Evolutionary conservation across 2,329 filamentous ascomycete species (phyloP), one percentile per base, ranked within the genome.

Genomic region (Pseudogymnoascus sp.): DNA sequence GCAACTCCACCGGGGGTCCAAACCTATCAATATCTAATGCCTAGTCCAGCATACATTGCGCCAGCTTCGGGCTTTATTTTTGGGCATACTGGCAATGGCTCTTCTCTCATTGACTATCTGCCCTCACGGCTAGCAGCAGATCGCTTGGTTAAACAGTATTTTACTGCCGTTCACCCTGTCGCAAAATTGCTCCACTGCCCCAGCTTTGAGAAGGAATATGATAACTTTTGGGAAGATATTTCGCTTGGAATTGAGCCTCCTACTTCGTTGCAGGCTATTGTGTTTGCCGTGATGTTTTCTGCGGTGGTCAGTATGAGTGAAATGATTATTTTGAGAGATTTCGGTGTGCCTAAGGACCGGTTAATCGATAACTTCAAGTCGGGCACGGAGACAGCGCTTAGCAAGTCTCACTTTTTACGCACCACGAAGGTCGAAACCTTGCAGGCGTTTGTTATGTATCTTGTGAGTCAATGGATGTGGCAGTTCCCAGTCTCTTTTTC

Each of bases 391-490:
- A 80, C 81, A 26, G 84, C 87, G 2, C 75, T 92, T 35, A 81
- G 81, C 39, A 84, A 85, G 69, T 87, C 89, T 3, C 87, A 89
- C 69, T 89, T 91, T 63, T 73, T 92, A 37, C 79, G 86, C 37
- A 90, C 88, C 0, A 89, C 83, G 0, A 87, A 85, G 66, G 75
- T 90, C n/a, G 87, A 91, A 72, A 89, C 86, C 0, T 77, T 92
- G 68, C 89, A 92, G 71, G 88, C 87, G 1, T 88, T 91, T 68
- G 83, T 91, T 37, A 88, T 91, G 78, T 92, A 91, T 66, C 77
- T 91, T 74, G 85, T 89, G 73, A 74, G 81, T 77, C 38, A 21
- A 60, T 52, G 38, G 33, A 21, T 16, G 11, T 38, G 11, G 26
- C 29, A 31, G 35, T 6, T 21, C 38, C 38, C 29, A 38, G 37